Percentiles rank a stretch among this genome's conserved stretches.
These are phyloP conservation scores for Tremella mesenterica DNA, from an alignment of 768 basidiomycete genomes.

Conservation along the genomic window DNA sequence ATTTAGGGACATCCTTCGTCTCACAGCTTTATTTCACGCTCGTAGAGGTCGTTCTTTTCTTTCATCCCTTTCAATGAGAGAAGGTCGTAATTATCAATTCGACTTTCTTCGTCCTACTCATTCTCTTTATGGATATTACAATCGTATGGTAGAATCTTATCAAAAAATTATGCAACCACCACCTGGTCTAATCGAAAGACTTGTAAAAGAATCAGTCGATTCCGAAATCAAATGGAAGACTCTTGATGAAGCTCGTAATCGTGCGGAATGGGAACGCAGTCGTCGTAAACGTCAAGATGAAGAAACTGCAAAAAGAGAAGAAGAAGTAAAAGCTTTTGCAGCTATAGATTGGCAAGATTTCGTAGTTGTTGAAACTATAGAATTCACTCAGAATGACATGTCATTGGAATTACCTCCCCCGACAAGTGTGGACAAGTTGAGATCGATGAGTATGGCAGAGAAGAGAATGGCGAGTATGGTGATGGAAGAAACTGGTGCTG, in stretches of 20 bases:
- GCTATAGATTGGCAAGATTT: constrained; percentile 99
- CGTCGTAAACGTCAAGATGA: constrained; percentile 77
- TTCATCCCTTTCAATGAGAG: constrained; percentile 68
- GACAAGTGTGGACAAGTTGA: constrained; percentile 87
- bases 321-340: constrained; percentile 86
- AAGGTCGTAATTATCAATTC: constrained; percentile 94
- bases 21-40: constrained; percentile 92
- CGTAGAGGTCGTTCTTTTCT: constrained; percentile 81
- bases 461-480: constrained; percentile 98
- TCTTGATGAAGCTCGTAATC: constrained; percentile 62
- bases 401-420: constrained; percentile 78
- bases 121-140: constrained; percentile 93
- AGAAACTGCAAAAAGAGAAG: constrained; percentile 81
- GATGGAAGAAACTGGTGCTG: constrained; percentile 92
- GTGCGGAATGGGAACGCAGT: constrained; percentile 81
- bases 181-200: constrained; percentile 60
- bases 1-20: constrained; percentile 80
- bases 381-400: constrained; percentile 88
- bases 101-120: constrained; percentile 94
- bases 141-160: constrained; percentile 93
- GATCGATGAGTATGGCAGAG: constrained; percentile 92
- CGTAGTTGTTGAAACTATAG: constrained; percentile 75
- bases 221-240: constrained; percentile 66
- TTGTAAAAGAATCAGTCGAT: constrained; percentile 57
- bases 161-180: constrained; percentile 77